Conservation (phyloP, 1,139 yeast species). For the Yamadazyma epiphylla region DNA sequence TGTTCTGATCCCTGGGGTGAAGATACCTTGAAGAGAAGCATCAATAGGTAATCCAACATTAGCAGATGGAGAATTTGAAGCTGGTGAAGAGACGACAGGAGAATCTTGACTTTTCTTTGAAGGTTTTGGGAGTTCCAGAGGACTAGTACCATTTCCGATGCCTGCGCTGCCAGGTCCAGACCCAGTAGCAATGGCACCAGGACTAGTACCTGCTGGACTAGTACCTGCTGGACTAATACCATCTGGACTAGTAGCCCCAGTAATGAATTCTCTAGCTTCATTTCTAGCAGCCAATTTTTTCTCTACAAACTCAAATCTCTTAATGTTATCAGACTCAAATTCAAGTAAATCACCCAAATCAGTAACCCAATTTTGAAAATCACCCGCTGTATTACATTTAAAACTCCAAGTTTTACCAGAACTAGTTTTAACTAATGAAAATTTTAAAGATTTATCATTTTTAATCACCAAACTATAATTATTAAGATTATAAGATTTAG, state of each 20-base stretch:
- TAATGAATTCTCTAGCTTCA: slow-evolving; percentile 1
- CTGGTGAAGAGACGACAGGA: background rate
- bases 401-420: slow-evolving; percentile 32
- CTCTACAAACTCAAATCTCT: slow-evolving; percentile 33
- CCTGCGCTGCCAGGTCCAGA: too few species aligned
- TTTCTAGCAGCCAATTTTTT: slow-evolving; percentile 15
- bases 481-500: slow-evolving; percentile 42
- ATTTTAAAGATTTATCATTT: slow-evolving; percentile 33
- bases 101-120: background rate
- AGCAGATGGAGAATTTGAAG: background rate
- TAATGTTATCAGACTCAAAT: slow-evolving; percentile 31
- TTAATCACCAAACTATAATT: slow-evolving; percentile 32
- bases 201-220: background rate
- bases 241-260: background rate
- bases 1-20: slow-evolving; percentile 36
- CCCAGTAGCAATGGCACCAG: background rate
- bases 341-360: slow-evolving; percentile 38
- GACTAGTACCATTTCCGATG: too few species aligned
- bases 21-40: slow-evolving; percentile 23
- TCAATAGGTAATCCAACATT: background rate
- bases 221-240: background rate
- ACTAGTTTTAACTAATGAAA: slow-evolving; percentile 27
- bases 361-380: slow-evolving; percentile 33
- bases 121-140: too few species aligned
- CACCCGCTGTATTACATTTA: slow-evolving; percentile 30